These are phyloP conservation scores for Colletotrichum costaricense DNA, from an alignment of 2,329 filamentous ascomycete genomes.

Conservation along the genomic window DNA sequence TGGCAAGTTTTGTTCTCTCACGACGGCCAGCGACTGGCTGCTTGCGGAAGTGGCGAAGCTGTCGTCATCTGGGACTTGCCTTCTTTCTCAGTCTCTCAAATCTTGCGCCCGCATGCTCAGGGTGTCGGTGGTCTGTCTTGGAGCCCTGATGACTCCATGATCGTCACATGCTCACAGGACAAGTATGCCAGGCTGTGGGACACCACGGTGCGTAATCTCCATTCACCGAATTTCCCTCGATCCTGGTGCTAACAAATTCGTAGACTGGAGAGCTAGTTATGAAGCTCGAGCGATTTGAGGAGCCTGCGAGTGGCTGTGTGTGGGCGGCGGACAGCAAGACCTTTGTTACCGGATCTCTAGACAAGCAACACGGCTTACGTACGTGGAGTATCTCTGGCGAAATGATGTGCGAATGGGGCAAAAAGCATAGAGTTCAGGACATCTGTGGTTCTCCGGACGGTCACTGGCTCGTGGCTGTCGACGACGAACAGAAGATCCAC, in stretches of 20 bases:
- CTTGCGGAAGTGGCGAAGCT: constrained; percentile 79
- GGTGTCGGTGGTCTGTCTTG: constrained; percentile 86
- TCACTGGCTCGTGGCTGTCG: constrained; percentile 81
- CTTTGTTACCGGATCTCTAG: constrained; percentile 84
- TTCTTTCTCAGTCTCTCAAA: constrained; percentile 73
- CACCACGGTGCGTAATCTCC: constrained; percentile 64
- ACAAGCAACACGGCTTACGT: constrained; percentile 73
- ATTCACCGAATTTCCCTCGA: no score
- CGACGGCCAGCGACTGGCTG: constrained; percentile 84
- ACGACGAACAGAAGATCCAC: constrained; percentile 76
- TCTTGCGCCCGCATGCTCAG: constrained; percentile 72
- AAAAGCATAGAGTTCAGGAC: constrained; percentile 82
- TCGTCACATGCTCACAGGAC: constrained; percentile 87
- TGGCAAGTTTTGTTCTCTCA: constrained; percentile 95
- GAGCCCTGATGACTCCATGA: constrained; percentile 89
- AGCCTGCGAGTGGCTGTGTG: constrained; percentile 89
- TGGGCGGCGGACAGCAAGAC: constrained; percentile 84
- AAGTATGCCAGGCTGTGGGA: constrained; percentile 82
- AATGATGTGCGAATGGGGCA: constrained; percentile 73
- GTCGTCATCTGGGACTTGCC: constrained; percentile 86
- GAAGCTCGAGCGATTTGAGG: constrained; percentile 76
- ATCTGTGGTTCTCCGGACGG: constrained; percentile 86
- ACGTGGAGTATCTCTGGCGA: constrained; percentile 77
- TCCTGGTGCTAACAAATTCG: not conserved
- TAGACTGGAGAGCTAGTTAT: constrained; percentile 74